Percentiles rank a stretch among this genome's conserved stretches.
Evolutionary conservation across 129 eudicot genomes (phyloP).

Genomic region (Flaveria sonorensis): DNA sequence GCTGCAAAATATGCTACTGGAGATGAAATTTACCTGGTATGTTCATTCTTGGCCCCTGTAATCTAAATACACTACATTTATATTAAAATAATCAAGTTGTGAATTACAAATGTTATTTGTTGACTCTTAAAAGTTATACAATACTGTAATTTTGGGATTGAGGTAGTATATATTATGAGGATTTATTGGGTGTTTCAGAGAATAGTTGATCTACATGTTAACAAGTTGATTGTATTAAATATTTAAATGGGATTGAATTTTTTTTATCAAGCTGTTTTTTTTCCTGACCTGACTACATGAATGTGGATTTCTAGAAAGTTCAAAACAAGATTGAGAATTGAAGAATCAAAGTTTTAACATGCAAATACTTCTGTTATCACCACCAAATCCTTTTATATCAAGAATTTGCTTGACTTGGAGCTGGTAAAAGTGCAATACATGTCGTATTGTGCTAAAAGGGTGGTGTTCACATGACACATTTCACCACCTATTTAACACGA

Average conservation of each 20-base stretch:
- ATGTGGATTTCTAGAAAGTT: not conserved
- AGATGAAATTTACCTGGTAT: constrained; percentile 75
- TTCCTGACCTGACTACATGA: not conserved
- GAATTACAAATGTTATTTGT: not conserved
- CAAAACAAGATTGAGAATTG: not conserved
- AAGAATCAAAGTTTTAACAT: not conserved
- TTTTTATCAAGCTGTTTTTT: not conserved
- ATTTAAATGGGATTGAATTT: not conserved
- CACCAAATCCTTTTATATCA: not conserved
- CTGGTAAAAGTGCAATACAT: no score
- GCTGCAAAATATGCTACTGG: constrained; percentile 93
- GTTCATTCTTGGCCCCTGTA: constrained; percentile 22
- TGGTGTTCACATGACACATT: no score
- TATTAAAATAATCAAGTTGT: not conserved
- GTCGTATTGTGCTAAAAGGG: no score
- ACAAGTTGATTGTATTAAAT: not conserved
- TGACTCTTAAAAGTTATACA: not conserved
- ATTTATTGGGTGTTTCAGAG: constrained; percentile 2
- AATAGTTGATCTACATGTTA: not conserved
- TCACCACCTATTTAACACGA: no score
- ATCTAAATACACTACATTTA: not conserved
- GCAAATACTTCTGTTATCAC: not conserved
- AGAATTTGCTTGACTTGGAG: not conserved
- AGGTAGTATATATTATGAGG: not conserved
- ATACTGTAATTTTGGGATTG: not conserved